Conservation (phyloP, 208 protist genomes). For the Trypanosoma avium region DNA sequence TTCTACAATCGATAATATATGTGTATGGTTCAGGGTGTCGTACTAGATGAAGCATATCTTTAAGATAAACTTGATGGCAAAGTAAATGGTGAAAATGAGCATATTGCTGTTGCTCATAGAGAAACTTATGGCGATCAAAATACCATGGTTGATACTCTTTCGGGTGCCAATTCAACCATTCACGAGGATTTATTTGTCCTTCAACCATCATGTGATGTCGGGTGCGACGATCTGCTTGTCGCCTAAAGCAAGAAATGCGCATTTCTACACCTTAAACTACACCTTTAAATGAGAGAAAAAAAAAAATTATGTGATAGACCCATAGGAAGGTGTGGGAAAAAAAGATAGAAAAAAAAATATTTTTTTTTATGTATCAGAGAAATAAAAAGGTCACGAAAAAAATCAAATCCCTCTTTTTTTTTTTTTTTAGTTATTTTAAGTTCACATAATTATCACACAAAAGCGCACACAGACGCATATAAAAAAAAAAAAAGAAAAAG, state of each 20-base stretch:
- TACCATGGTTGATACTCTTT: conserved; percentile 93
- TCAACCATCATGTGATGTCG: conserved; percentile 91
- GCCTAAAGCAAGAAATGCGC: conserved; percentile 24
- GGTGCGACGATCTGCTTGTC: conserved; percentile 83
- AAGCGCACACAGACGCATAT: too few relatives aligned
- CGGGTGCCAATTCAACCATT: conserved; percentile 92
- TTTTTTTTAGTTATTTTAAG: too few relatives aligned
- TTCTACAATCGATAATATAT: conserved; percentile 79
- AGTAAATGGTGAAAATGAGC: conserved; percentile 77
- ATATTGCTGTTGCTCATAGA: conserved; percentile 89
- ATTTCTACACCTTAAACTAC: too few relatives aligned
- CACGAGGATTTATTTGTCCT: conserved; percentile 84
- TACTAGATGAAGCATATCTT: conserved; percentile 75
- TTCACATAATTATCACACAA: too few relatives aligned
- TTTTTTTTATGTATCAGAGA: background rate
- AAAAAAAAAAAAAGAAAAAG: too few relatives aligned
- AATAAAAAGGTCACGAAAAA: too few relatives aligned
- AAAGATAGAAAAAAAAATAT: conserved; percentile 2
- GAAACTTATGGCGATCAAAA: conserved; percentile 89
- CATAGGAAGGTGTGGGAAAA: too few relatives aligned
- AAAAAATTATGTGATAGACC: conserved; percentile 5
- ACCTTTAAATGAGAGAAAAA: conserved; percentile 19
- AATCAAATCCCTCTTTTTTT: too few relatives aligned
- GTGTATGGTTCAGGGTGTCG: conserved; percentile 79
- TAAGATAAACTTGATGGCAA: conserved; percentile 84